Evolutionary conservation across 371 early-diverging fungal genomes (phyloP).

Genomic region (Syncephalastrum racemosum): DNA sequence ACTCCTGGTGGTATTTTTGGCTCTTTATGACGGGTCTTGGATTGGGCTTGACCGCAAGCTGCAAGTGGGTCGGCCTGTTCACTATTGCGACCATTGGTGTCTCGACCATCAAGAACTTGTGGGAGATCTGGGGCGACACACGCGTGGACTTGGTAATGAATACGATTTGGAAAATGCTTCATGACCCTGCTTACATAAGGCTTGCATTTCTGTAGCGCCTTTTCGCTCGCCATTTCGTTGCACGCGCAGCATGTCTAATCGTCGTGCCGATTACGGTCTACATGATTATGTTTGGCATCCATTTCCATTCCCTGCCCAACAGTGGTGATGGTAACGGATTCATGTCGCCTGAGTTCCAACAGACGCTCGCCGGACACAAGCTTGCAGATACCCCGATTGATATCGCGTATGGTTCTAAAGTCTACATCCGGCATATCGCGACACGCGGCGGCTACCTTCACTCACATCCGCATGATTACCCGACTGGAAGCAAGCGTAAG

Average conservation of each 20-base stretch:
- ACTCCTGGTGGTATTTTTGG: constrained; percentile 76
- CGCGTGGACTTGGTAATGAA: constrained; percentile 51
- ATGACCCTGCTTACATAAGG: neutral
- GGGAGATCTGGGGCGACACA: constrained; percentile 86
- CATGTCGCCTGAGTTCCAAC: constrained; percentile 93
- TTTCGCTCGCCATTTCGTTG: constrained; percentile 72
- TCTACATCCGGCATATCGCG: constrained; percentile 79
- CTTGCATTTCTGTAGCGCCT: constrained; percentile 35
- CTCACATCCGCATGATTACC: constrained; percentile 87
- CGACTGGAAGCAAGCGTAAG: constrained; percentile 80
- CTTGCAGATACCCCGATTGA: constrained; percentile 59
- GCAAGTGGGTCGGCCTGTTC: constrained; percentile 95
- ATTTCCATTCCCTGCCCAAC: constrained; percentile 78
- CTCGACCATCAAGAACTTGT: constrained; percentile 84
- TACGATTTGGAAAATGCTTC: neutral
- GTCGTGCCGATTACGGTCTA: constrained; percentile 85
- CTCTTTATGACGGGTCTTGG: constrained; percentile 69
- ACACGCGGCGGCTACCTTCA: constrained; percentile 85
- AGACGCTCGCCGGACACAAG: constrained; percentile 78
- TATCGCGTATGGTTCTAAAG: constrained; percentile 78
- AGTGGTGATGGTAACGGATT: constrained; percentile 95
- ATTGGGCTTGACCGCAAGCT: constrained; percentile 66
- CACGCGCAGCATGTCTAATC: constrained; percentile 81
- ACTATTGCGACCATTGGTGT: constrained; percentile 84
- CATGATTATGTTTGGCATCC: constrained; percentile 83